These are phyloP conservation scores for Boletus smithii DNA, from an alignment of 1,284 basidiomycete genomes.

Conservation along the genomic window DNA sequence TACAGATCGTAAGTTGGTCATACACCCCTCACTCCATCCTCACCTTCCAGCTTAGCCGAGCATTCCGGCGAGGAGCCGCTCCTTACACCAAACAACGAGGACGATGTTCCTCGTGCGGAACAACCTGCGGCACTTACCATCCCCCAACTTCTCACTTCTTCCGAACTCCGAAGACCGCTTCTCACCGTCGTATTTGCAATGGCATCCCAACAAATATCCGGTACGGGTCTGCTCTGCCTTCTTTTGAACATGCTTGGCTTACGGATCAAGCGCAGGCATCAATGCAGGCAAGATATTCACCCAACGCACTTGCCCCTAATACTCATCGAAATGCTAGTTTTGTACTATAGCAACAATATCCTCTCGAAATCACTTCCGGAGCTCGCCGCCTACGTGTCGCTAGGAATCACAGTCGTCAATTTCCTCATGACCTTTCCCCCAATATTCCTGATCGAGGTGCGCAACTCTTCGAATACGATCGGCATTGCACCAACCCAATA, in stretches of 20 bases:
- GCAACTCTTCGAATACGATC: not conserved
- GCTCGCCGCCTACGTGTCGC: conserved; percentile 72
- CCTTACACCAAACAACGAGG: conserved; percentile 40
- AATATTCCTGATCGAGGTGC: conserved; percentile 78
- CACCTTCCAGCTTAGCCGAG: conserved; percentile 20
- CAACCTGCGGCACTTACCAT: conserved; percentile 45
- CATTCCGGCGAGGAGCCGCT: conserved; percentile 41
- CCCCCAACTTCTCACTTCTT: conserved; percentile 50
- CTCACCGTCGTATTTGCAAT: conserved; percentile 70
- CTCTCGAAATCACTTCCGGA: conserved; percentile 75
- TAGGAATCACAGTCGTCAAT: conserved; percentile 81
- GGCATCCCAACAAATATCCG: conserved; percentile 77
- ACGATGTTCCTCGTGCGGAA: conserved; percentile 14
- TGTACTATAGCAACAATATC: conserved; percentile 89
- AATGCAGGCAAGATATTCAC: conserved; percentile 47
- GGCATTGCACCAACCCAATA: conserved; percentile 1
- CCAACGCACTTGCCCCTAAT: not conserved
- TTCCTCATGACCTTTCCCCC: conserved; percentile 77
- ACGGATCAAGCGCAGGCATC: conserved; percentile 36
- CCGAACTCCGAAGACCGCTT: conserved; percentile 65
- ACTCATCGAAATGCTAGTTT: conserved; percentile 53
- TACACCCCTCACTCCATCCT: not conserved
- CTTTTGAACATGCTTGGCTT: not conserved
- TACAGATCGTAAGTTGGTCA: conserved; percentile 25
- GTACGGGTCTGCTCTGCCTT: conserved; percentile 33